phyloP scores from a whole-genome alignment of 208 protist genomes.

The Wallacemonas sp. region DNA sequence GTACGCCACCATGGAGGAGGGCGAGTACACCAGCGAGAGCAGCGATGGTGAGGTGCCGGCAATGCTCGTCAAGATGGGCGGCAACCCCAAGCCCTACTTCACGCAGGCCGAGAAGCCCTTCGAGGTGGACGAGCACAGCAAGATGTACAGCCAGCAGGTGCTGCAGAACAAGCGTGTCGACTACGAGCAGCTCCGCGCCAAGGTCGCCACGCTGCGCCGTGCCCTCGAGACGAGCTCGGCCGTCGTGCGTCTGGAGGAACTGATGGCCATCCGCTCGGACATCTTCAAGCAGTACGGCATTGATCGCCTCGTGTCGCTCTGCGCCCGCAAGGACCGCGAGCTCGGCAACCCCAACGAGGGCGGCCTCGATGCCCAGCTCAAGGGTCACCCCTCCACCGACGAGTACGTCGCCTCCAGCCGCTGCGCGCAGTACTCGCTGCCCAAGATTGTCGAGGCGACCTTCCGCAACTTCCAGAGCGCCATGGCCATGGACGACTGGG shows the following conservation, averaged over 20 bases:
- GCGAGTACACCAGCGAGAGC: constrained; percentile 77
- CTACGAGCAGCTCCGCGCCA: constrained; percentile 80
- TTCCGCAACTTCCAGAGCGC: constrained; percentile 82
- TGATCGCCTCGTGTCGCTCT: constrained; percentile 79
- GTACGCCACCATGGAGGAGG: constrained; percentile 77
- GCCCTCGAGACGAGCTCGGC: constrained; percentile 52
- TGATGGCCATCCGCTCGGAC: constrained; percentile 63
- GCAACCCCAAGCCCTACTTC: constrained; percentile 59
- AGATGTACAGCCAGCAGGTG: constrained; percentile 89
- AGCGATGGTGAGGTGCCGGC: constrained; percentile 74
- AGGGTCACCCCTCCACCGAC: constrained; percentile 35
- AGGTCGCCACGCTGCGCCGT: constrained; percentile 51
- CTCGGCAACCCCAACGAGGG: constrained; percentile 75
- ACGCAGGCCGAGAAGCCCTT: constrained; percentile 59
- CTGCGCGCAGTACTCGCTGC: constrained; percentile 80
- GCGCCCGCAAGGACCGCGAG: constrained; percentile 61
- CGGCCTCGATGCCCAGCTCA: constrained; percentile 50
- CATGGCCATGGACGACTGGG: constrained; percentile 59
- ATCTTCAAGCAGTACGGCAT: constrained; percentile 73
- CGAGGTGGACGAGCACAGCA: constrained; percentile 80
- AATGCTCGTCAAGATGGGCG: constrained; percentile 72
- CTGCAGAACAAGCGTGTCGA: constrained; percentile 85
- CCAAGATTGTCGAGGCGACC: constrained; percentile 73
- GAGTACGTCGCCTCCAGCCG: constrained; percentile 61
- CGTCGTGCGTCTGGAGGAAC: constrained; percentile 58